Evolutionary conservation across 2,329 filamentous ascomycete species (phyloP).

Genomic region (Pseudopithomyces maydicus): DNA sequence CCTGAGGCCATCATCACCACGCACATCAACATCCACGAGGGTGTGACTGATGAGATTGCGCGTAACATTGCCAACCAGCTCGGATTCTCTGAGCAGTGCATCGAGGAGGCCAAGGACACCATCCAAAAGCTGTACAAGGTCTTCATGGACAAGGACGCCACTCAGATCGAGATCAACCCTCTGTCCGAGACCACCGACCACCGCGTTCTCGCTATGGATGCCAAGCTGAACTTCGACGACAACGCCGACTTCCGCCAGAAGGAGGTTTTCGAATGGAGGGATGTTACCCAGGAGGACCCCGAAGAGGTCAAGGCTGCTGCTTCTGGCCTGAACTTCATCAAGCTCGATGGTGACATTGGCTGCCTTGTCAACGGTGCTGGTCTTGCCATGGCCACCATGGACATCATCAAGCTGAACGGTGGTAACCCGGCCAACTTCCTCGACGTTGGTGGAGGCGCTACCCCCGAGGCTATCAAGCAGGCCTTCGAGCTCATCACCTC

Average conservation of each 20-base stretch:
- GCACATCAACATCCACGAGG: slow-evolving; percentile 88
- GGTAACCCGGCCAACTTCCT: slow-evolving; percentile 97
- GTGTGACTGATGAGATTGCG: slow-evolving; percentile 95
- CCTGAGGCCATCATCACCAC: slow-evolving; percentile 95
- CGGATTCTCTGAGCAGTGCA: slow-evolving; percentile 96
- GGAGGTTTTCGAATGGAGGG: slow-evolving; percentile 92
- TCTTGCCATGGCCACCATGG: slow-evolving; percentile 99
- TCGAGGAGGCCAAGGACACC: slow-evolving; percentile 91
- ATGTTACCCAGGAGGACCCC: slow-evolving; percentile 92
- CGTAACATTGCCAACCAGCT: slow-evolving; percentile 87
- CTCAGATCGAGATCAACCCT: slow-evolving; percentile 99
- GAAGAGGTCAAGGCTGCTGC: slow-evolving; percentile 97
- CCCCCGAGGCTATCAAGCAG: slow-evolving; percentile 93
- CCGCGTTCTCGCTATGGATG: slow-evolving; percentile 98
- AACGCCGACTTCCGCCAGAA: slow-evolving; percentile 98
- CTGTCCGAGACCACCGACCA: slow-evolving; percentile 98
- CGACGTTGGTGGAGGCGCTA: slow-evolving; percentile 96
- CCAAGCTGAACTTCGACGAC: slow-evolving; percentile 98
- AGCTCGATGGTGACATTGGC: slow-evolving; percentile 98
- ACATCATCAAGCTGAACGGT: slow-evolving; percentile 99
- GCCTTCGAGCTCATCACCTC: slow-evolving; percentile 99
- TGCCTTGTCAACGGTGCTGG: slow-evolving; percentile 99
- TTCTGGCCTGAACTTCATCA: slow-evolving; percentile 98
- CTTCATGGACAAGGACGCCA: slow-evolving; percentile 97
- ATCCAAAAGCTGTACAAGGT: slow-evolving; percentile 99